Evolutionary conservation across 257 asterid species (phyloP).

Genomic region (Capsicum rhomboideum): DNA sequence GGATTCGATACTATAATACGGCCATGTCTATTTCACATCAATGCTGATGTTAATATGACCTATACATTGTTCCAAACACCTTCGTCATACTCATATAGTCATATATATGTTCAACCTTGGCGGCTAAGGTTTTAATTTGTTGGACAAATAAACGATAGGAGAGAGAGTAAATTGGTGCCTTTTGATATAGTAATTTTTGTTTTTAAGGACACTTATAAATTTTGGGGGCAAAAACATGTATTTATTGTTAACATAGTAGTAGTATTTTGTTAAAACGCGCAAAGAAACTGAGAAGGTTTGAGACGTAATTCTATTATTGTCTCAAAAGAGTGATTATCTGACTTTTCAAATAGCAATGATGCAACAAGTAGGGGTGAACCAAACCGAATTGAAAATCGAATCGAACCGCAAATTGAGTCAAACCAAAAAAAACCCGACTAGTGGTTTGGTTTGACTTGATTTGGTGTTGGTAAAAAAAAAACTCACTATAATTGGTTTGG

Average conservation of each 20-base stretch:
- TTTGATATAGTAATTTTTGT: background rate
- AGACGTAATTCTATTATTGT: background rate
- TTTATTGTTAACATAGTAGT: background rate
- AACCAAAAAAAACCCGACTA: too few relatives aligned
- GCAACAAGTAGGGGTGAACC: background rate
- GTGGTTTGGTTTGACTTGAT: too few relatives aligned
- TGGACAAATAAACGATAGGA: background rate
- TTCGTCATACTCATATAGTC: background rate
- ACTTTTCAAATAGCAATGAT: background rate
- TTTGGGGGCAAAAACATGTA: background rate
- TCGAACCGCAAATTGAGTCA: too few relatives aligned
- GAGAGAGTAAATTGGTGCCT: background rate
- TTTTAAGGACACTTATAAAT: background rate
- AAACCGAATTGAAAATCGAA: too few relatives aligned
- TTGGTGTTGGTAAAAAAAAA: too few relatives aligned
- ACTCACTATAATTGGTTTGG: too few relatives aligned
- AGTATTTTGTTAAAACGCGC: background rate
- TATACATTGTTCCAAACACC: background rate
- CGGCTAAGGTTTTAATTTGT: background rate
- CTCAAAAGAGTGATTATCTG: background rate
- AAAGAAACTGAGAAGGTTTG: background rate
- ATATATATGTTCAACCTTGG: background rate
- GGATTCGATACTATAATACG: too few relatives aligned
- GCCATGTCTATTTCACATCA: too few relatives aligned
- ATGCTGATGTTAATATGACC: background rate